A percentile compares a stretch with the other conserved stretches of the same genome.
Evolutionary conservation across 176 grass and related monocot species (phyloP).

Genomic region (Luzula sylvatica): DNA sequence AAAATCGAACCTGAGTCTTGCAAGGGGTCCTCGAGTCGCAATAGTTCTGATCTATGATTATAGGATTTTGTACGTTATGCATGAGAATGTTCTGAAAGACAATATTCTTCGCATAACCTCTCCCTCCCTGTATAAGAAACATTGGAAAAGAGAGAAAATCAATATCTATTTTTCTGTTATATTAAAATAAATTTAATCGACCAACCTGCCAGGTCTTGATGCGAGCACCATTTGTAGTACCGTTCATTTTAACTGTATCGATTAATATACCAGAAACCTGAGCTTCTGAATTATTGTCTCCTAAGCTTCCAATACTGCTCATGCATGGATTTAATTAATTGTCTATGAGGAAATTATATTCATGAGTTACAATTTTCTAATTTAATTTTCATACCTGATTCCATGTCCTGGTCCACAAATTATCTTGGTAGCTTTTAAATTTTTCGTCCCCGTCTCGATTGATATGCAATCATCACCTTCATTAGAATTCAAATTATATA

Average conservation of each 20-base stretch:
- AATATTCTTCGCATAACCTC: slow-evolving; percentile 43
- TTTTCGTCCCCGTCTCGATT: slow-evolving; percentile 24
- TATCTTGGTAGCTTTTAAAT: slow-evolving; percentile 25
- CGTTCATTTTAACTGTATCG: slow-evolving; percentile 12
- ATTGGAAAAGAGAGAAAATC: too few species aligned
- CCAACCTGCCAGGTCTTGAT: slow-evolving; percentile 60
- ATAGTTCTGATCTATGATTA: slow-evolving; percentile 54
- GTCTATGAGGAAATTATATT: not conserved
- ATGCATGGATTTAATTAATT: slow-evolving; percentile 5
- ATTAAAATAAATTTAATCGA: not conserved
- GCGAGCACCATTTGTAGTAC: slow-evolving; percentile 42
- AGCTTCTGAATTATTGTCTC: slow-evolving; percentile 24
- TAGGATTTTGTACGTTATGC: slow-evolving; percentile 42
- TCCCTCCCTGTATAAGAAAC: slow-evolving; percentile 14
- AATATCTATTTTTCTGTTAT: not conserved
- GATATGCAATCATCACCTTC: slow-evolving; percentile 51
- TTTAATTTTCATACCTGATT: slow-evolving; percentile 14
- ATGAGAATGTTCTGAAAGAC: slow-evolving; percentile 45
- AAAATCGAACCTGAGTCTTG: slow-evolving; percentile 22
- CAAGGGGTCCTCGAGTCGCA: slow-evolving; percentile 27
- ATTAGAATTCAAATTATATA: slow-evolving; percentile 10
- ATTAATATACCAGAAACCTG: slow-evolving; percentile 33
- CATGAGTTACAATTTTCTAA: not conserved
- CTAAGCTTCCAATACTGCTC: slow-evolving; percentile 60
- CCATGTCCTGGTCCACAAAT: slow-evolving; percentile 39